Conservation (phyloP, 495 filamentous ascomycete genomes). For the Penicillium atrosanguineum region DNA sequence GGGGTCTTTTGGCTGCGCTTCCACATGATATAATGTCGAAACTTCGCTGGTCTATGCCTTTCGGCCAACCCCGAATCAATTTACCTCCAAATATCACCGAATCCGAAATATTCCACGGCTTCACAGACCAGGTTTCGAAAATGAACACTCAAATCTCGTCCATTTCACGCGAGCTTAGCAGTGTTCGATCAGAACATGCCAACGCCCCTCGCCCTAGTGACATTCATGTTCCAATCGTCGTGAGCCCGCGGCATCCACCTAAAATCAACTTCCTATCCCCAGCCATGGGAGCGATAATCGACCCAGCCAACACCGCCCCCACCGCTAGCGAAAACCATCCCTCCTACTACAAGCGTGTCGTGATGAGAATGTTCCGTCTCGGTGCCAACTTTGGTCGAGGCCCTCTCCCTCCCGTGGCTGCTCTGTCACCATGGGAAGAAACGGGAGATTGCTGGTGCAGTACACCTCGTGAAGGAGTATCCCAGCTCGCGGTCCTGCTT, state of each 20-base stretch:
- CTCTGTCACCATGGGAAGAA: constrained; percentile 42
- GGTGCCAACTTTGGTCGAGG: constrained; percentile 1
- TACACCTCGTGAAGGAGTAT: constrained; percentile 31
- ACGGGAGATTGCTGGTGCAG: constrained; percentile 50
- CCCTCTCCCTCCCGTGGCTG: constrained; percentile 26
- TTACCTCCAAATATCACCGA: constrained; percentile 23
- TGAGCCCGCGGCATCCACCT: constrained; percentile 6
- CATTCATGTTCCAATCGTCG: constrained; percentile 2
- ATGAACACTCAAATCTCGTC: constrained; percentile 36
- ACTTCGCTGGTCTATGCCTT: constrained; percentile 9
- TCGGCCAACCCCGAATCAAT: constrained; percentile 2
- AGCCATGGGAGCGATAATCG: constrained; percentile 34
- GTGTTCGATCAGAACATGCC: constrained; percentile 22
- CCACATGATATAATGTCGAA: constrained; percentile 4
- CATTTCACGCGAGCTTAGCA: constrained; percentile 33
- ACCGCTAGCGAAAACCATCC: constrained; percentile 16
- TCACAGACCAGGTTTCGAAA: constrained; percentile 30
- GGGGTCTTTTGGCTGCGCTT: constrained; percentile 1
- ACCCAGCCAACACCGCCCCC: constrained; percentile 35
- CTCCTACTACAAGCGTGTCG: not conserved
- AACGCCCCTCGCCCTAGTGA: constrained; percentile 20
- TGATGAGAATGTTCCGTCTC: not conserved
- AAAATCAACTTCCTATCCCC: constrained; percentile 40
- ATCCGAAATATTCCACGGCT: constrained; percentile 23
- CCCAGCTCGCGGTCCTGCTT: constrained; percentile 40